These are phyloP conservation scores for Vitis hybrid DNA, from an alignment of 177 flowering plant species.

Conservation along the genomic window DNA sequence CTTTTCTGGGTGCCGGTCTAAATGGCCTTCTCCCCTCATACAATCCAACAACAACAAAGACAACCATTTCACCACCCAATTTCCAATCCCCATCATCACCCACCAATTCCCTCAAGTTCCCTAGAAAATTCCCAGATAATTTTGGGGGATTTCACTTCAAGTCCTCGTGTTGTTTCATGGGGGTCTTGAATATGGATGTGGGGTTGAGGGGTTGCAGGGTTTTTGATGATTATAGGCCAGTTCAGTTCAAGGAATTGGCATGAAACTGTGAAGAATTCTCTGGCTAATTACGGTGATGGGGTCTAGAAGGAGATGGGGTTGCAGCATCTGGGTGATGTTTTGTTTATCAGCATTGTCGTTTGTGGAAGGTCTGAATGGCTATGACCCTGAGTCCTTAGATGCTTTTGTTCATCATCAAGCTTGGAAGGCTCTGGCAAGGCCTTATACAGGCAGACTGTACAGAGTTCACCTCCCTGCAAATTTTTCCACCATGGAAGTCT, in stretches of 20 bases:
- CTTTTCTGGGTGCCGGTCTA: conserved; percentile 13
- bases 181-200: too few species aligned
- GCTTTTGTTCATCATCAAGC: conserved; percentile 32
- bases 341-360: not conserved
- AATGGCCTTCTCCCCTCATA: not conserved
- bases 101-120: not conserved
- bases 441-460: conserved; percentile 37
- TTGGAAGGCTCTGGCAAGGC: conserved; percentile 11
- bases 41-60: not conserved
- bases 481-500: conserved; percentile 40
- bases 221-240: too few species aligned
- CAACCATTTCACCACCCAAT: not conserved
- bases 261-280: conserved; percentile 5
- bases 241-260: conserved; percentile 3
- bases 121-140: too few species aligned
- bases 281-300: conserved; percentile 26
- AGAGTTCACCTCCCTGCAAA: conserved; percentile 47
- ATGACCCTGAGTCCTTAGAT: conserved; percentile 30
- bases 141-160: too few species aligned
- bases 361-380: conserved; percentile 5
- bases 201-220: too few species aligned
- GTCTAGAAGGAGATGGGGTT: conserved; percentile 12
- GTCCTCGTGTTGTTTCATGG: too few species aligned
- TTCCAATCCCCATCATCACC: conserved; percentile 3
- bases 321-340: conserved; percentile 15